Conservation (phyloP, 768 basidiomycete genomes). For the Imleria badia region DNA sequence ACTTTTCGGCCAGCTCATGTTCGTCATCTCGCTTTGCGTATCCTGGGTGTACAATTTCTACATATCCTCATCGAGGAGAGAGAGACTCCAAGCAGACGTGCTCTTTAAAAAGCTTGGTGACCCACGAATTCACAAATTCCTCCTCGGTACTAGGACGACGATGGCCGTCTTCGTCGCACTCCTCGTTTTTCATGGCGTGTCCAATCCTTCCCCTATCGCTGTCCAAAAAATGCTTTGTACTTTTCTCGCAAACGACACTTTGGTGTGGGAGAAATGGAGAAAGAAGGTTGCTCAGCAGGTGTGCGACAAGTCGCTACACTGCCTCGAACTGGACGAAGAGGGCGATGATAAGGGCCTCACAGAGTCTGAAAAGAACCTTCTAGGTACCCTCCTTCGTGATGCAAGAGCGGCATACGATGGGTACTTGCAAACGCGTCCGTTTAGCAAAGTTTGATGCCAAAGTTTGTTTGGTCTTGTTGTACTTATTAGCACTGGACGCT, state of each 20-base stretch:
- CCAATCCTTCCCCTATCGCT: background rate
- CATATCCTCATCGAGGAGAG: constrained; percentile 33
- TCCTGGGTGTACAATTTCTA: constrained; percentile 36
- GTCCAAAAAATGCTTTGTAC: constrained; percentile 10
- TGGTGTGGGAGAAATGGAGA: constrained; percentile 23
- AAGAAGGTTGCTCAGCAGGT: constrained; percentile 15
- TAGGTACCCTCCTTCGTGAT: constrained; percentile 18
- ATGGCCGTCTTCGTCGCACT: constrained; percentile 17
- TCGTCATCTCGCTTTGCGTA: constrained; percentile 29
- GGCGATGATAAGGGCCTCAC: background rate
- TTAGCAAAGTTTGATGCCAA: background rate
- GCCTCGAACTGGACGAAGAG: constrained; percentile 1
- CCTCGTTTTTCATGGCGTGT: constrained; percentile 6
- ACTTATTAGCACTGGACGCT: background rate
- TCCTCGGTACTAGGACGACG: constrained; percentile 15
- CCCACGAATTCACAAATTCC: constrained; percentile 12
- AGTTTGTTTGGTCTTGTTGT: background rate
- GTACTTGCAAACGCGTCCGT: constrained; percentile 1
- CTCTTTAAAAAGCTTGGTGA: constrained; percentile 15
- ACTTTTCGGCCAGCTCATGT: constrained; percentile 37
- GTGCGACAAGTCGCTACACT: constrained; percentile 1
- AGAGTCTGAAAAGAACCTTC: background rate
- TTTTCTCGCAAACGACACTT: constrained; percentile 22
- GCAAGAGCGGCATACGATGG: constrained; percentile 13
- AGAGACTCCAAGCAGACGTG: constrained; percentile 20